phyloP scores from a whole-genome alignment of 345 rosid genomes.

The Brassica nigra region DNA sequence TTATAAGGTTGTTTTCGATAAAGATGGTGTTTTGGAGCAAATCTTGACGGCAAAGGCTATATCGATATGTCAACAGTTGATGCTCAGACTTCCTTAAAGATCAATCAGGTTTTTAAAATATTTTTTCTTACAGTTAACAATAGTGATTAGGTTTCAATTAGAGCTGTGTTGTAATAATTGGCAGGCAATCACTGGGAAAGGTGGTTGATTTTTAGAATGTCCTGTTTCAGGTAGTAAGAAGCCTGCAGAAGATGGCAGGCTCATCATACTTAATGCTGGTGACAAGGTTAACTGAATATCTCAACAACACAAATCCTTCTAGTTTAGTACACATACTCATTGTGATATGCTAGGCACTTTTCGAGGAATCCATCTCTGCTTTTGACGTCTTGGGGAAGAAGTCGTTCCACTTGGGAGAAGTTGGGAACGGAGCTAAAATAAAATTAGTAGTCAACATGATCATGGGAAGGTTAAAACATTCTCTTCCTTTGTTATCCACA shows the following conservation, averaged over 20 bases:
- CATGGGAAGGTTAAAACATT: constrained; percentile 84
- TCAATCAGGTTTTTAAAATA: constrained; percentile 61
- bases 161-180: neutral
- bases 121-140: neutral
- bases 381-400: constrained; percentile 84
- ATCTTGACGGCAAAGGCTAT: constrained; percentile 74
- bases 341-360: constrained; percentile 62
- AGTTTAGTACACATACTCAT: too few species aligned
- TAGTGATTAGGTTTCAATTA: neutral
- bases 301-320: too few species aligned
- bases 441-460: constrained; percentile 95
- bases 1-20: constrained; percentile 84
- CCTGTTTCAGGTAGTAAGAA: constrained; percentile 98
- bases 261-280: constrained; percentile 91
- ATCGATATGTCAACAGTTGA: constrained; percentile 98
- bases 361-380: constrained; percentile 73
- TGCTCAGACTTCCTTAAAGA: constrained; percentile 80
- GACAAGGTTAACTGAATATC: constrained; percentile 91
- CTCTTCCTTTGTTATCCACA: neutral
- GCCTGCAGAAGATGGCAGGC: constrained; percentile 96
- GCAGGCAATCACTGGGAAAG: constrained; percentile 77
- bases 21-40: constrained; percentile 81
- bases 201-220: constrained; percentile 82
- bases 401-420: constrained; percentile 78
- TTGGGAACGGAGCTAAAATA: constrained; percentile 97